Base-by-base conservation (phyloP, 1,139 yeast species). In the Blastobotrys elegans region DNA sequence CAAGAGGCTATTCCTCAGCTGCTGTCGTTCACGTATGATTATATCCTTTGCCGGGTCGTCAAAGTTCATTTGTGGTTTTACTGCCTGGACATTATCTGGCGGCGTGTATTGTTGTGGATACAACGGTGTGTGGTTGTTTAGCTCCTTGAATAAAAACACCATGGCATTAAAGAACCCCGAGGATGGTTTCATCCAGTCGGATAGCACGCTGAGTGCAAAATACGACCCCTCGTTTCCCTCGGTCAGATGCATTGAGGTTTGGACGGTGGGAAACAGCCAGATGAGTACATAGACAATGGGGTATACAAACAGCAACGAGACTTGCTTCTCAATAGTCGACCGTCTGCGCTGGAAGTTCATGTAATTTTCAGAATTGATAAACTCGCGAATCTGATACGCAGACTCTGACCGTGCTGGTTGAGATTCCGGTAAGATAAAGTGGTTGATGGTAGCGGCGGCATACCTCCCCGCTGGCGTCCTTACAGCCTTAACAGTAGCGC, bases 151-250 rank as follows among this genome's bases (percentile, higher is more conserved):
- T n/a, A 46, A 40, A 31, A 53, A 53, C 8, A 56, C 49, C 27
- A 52, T 22, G 1, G 56, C 43, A 40, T 56, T 51, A 20, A 55
- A 49, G 37, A 48, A 52, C 8, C 59, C 59, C 10, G 50, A 48
- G 30, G 84, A 73, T 1, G 95, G 88, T 61, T 83, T 87, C 72
- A 81, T 77, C 56, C 80, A 80, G 0, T 90, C 83, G n/a, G 84
- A 79, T 50, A 83, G 64, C 46, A 77, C 74, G 46, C 78, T 74
- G 36, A 85, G 63, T 82, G 89, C 82, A 51, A 74, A 74, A 14
- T 29, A 29, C 11, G 18, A 21, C 3, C 30, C 30, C 2, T 14
- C 14, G 22, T 14, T 16, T 13, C 33, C 34, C 10, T 16, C 13
- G 1, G 46, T 32, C 22, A 47, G 48, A 24, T 47, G 51, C 29